Base-by-base conservation (phyloP, 2,329 filamentous ascomycete species). In the Diplodia sapinea region DNA sequence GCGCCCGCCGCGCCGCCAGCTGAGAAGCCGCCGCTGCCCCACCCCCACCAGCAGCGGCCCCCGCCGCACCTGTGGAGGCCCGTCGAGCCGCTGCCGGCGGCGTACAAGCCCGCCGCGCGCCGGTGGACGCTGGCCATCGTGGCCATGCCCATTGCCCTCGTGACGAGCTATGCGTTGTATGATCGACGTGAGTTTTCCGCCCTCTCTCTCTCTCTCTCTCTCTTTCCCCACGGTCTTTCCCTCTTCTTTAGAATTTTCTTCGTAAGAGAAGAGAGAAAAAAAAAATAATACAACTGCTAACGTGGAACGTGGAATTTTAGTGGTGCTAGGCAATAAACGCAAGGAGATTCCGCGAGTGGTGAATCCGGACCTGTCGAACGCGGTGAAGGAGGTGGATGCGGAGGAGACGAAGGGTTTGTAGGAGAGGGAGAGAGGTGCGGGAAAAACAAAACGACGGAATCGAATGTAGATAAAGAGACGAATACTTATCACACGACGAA, bases 71-170 rank as follows among this genome's bases (percentile, higher is more conserved):
- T 26, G 4, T 66, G 64, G 64, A 66, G 57, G 52, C 49, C 50
- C 8, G 64, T 43, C 23, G 38, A 66, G 52, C 64, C 64, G 64
- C 52, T 66, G 38, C 38, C 52, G 9, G 26, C 26, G 12, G 49
- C 51, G 38, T 79, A 79, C 71, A 74, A 74, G 62, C 72, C 73
- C 4, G 74, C 75, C 1, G 74, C 73, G 55, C 70, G 77, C 2
- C 68, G 75, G 0, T 71, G 79, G 1, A 75, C 73, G 38, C 71
- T 73, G 13, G 76, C 79, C 6, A 77, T 79, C 6, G 77, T 79
- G 9, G 75, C 73, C 11, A 66, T 78, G 38, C 78, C 78, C 1
- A 65, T 79, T 38, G 70, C 77, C 0, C 33, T 79, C 12, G 77
- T 79, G 26, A 70, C 74, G 38, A 73, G 77, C 23, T 77, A 70